Percentiles rank a stretch among this genome's conserved stretches.
Evolutionary conservation across 1,284 basidiomycete species (phyloP).

Genomic region (Microbotryum scabiosae): DNA sequence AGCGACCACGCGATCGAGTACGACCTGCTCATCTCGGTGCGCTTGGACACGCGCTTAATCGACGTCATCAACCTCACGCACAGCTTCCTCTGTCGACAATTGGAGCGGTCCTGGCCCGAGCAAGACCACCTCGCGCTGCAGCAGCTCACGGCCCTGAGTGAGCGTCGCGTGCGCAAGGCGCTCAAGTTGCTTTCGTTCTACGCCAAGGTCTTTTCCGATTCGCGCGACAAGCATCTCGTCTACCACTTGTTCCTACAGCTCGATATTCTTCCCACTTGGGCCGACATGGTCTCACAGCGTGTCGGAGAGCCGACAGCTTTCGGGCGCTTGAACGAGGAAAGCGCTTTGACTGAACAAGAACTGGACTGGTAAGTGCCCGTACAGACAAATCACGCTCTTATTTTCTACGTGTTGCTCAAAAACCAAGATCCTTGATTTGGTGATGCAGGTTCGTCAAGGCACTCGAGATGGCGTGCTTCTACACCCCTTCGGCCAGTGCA

Average conservation of each 20-base stretch:
- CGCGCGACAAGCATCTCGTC: constrained; percentile 22
- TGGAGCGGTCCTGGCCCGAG: background rate
- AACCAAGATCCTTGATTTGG: background rate
- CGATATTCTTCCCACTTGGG: constrained; percentile 24
- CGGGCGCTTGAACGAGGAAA: constrained; percentile 18
- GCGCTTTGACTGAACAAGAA: constrained; percentile 24
- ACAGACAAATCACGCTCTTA: no score
- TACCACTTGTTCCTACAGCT: constrained; percentile 28
- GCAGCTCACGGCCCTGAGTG: constrained; percentile 11
- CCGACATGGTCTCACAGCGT: constrained; percentile 16
- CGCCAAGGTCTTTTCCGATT: constrained; percentile 23
- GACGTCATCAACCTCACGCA: constrained; percentile 27
- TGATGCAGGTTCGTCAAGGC: constrained; percentile 13
- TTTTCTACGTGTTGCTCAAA: no score
- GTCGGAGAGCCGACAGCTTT: constrained; percentile 20
- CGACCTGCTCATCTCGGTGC: constrained; percentile 26
- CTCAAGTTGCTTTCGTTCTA: constrained; percentile 28
- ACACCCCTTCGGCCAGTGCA: constrained; percentile 9
- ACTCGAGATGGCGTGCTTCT: constrained; percentile 28
- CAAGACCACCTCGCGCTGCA: constrained; percentile 9
- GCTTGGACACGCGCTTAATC: constrained; percentile 25
- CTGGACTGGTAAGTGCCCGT: constrained; percentile 19
- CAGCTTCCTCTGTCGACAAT: constrained; percentile 13
- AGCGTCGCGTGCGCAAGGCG: constrained; percentile 24
- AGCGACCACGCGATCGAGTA: constrained; percentile 19